Conservation (phyloP, 345 rosid genomes). For the Sapria himalayana region DNA sequence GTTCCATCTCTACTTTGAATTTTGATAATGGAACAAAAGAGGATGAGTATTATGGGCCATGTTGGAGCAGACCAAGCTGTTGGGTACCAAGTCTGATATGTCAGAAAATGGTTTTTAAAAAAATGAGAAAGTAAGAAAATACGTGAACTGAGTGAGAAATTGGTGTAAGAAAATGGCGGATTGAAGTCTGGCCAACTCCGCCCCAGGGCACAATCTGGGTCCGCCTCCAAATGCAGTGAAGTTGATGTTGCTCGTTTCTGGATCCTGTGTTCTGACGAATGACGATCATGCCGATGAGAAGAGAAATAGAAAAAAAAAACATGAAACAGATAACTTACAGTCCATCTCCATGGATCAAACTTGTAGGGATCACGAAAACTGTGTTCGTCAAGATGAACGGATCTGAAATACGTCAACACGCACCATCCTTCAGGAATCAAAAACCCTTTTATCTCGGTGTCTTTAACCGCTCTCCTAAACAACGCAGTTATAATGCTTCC, state of each 20-base stretch:
- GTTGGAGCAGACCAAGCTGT: too few species aligned
- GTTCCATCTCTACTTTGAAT: not conserved
- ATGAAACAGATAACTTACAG: conserved; percentile 15
- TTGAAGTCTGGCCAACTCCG: conserved; percentile 81
- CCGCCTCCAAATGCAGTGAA: conserved; percentile 98
- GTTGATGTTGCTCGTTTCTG: conserved; percentile 26
- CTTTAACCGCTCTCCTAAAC: conserved; percentile 83
- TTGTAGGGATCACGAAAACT: conserved; percentile 49
- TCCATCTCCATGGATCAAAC: conserved; percentile 98
- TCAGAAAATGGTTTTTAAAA: not conserved
- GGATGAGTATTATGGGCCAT: too few species aligned
- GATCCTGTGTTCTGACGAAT: conserved; percentile 37
- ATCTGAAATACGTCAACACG: conserved; percentile 57
- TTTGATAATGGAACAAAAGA: too few species aligned
- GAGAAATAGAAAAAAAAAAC: not conserved
- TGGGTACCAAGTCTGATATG: not conserved
- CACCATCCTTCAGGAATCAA: conserved; percentile 93
- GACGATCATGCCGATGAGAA: not conserved
- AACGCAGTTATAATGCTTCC: conserved; percentile 80
- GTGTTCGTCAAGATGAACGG: conserved; percentile 85
- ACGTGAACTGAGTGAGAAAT: conserved; percentile 59
- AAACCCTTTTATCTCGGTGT: conserved; percentile 69
- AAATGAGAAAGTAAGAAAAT: not conserved
- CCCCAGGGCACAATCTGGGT: conserved; percentile 92
- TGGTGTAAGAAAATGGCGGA: conserved; percentile 83